Evolutionary conservation across 768 basidiomycete genomes (phyloP).

Genomic region (Mycena galericulata): DNA sequence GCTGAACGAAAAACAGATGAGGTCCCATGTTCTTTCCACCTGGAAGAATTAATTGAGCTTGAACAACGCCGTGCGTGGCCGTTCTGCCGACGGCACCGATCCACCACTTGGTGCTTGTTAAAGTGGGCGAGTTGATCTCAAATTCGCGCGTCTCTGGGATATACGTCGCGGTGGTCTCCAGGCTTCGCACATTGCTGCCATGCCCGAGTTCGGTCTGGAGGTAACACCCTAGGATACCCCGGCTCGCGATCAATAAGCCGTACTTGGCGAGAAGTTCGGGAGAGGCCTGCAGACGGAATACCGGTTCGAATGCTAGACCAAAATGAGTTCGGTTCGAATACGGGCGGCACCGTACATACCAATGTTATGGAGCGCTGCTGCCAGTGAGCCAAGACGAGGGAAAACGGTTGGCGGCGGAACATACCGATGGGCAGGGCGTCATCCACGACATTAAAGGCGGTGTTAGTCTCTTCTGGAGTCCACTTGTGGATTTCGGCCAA

Average conservation of each 20-base stretch:
- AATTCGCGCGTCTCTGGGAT: constrained; percentile 75
- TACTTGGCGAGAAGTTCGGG: constrained; percentile 65
- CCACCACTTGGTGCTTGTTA: constrained; percentile 89
- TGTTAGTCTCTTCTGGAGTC: constrained; percentile 58
- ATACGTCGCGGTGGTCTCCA: constrained; percentile 85
- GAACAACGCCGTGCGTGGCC: constrained; percentile 80
- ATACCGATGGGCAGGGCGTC: constrained; percentile 63
- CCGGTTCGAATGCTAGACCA: constrained; percentile 70
- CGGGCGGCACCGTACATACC: constrained; percentile 44
- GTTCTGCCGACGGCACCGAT: constrained; percentile 79
- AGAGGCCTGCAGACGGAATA: constrained; percentile 72
- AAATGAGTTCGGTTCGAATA: constrained; percentile 15
- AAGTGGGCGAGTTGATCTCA: constrained; percentile 79
- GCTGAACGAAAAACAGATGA: constrained; percentile 80
- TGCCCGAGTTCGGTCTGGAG: constrained; percentile 86
- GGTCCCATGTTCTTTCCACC: constrained; percentile 72
- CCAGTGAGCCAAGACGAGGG: neutral
- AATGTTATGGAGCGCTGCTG: constrained; percentile 44
- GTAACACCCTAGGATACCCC: constrained; percentile 78
- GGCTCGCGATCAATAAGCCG: constrained; percentile 58
- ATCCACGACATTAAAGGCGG: constrained; percentile 63
- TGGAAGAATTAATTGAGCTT: constrained; percentile 79
- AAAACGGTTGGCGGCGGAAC: constrained; percentile 35
- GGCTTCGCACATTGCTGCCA: constrained; percentile 73
- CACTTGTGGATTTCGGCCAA: constrained; percentile 66